Percentiles rank a stretch among this genome's conserved stretches.
phyloP scores from a whole-genome alignment of 352 stramenopile genomes.

The Blastocystis sp. region DNA sequence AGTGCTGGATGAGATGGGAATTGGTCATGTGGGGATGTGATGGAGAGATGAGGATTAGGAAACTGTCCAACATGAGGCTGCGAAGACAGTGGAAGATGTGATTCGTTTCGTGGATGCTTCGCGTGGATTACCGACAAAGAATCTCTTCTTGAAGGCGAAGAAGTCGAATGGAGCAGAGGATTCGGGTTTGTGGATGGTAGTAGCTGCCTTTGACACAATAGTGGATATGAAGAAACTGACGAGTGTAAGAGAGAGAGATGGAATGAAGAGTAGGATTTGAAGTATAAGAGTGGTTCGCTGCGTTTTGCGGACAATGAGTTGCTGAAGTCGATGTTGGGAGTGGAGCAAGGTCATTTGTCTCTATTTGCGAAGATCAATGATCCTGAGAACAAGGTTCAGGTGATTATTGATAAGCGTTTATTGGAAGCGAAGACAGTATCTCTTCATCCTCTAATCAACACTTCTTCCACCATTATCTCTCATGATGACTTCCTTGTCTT shows the following conservation, averaged over 20 bases:
- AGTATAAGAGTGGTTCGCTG: slow-evolving; percentile 67
- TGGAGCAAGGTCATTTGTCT: slow-evolving; percentile 60
- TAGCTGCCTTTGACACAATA: slow-evolving; percentile 30
- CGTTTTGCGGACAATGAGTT: slow-evolving; percentile 51
- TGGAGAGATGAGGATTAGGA: background rate
- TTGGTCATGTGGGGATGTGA: background rate
- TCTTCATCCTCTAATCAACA: slow-evolving; percentile 67
- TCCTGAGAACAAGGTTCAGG: slow-evolving; percentile 36
- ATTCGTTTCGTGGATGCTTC: background rate
- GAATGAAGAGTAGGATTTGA: slow-evolving; percentile 11
- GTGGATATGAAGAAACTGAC: slow-evolving; percentile 67
- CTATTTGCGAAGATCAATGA: slow-evolving; percentile 63
- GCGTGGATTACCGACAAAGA: slow-evolving; percentile 40
- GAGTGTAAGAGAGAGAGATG: background rate
- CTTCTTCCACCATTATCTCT: slow-evolving; percentile 37
- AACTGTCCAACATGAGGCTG: slow-evolving; percentile 37
- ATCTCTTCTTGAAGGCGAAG: slow-evolving; percentile 68
- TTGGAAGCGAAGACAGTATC: slow-evolving; percentile 34
- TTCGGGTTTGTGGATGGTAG: slow-evolving; percentile 53
- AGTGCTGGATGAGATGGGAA: slow-evolving; percentile 36
- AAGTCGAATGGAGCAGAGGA: slow-evolving; percentile 22
- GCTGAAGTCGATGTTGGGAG: slow-evolving; percentile 10
- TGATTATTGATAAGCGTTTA: slow-evolving; percentile 66
- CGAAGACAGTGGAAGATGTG: slow-evolving; percentile 65
- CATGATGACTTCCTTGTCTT: slow-evolving; percentile 32